Conservation (phyloP, 495 filamentous ascomycete species). For the Entonaema liquescens region DNA sequence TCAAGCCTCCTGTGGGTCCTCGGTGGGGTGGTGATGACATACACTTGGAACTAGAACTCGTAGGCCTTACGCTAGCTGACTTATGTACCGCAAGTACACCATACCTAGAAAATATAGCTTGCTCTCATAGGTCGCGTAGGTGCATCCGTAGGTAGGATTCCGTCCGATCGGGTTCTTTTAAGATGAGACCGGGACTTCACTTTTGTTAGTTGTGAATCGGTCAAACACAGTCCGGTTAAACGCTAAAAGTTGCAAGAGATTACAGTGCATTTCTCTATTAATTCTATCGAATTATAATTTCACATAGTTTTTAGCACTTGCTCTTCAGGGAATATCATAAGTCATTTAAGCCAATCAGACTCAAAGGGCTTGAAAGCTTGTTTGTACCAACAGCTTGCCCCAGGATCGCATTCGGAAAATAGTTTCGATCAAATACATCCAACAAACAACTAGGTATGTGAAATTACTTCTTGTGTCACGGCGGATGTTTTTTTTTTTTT, state of each 20-base stretch:
- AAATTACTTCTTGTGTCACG: background rate
- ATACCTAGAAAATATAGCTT: too few relatives aligned
- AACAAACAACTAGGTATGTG: too few relatives aligned
- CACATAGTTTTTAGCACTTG: background rate
- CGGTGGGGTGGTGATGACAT: slow-evolving; percentile 34
- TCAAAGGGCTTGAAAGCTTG: background rate
- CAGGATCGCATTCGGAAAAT: background rate
- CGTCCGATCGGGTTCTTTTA: slow-evolving; percentile 11
- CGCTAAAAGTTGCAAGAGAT: background rate
- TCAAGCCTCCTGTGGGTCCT: slow-evolving; percentile 32
- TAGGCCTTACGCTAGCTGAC: background rate
- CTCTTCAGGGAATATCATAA: too few relatives aligned
- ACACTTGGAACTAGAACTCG: slow-evolving; percentile 1
- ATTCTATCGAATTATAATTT: background rate
- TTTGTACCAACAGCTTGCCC: too few relatives aligned
- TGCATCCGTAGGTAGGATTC: slow-evolving; percentile 4
- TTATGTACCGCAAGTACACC: background rate
- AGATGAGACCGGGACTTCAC: background rate
- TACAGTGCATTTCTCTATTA: background rate
- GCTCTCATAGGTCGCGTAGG: background rate
- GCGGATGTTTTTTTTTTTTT: background rate
- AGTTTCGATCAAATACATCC: background rate
- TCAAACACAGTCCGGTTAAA: background rate
- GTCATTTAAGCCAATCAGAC: background rate
- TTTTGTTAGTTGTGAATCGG: background rate